Conservation (phyloP, 192 early-diverging fungal genomes). For the Entomortierella beljakovae region DNA sequence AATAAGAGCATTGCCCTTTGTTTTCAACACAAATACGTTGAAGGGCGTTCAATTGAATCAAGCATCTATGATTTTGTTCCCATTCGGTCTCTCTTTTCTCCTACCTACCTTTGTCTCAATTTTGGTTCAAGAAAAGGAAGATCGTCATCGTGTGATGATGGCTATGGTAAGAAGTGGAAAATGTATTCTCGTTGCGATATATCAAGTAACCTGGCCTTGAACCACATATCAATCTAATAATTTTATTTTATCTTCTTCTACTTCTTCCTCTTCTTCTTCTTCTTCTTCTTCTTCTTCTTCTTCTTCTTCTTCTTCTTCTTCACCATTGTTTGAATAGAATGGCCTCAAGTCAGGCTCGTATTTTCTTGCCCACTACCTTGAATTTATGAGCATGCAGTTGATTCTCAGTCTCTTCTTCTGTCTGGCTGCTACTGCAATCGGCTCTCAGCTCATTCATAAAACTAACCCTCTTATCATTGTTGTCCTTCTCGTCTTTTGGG, state of each 20-base stretch:
- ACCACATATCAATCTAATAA: too few relatives aligned
- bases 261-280: too few relatives aligned
- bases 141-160: slow-evolving; percentile 49
- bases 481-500: slow-evolving; percentile 29
- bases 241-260: neutral
- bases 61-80: slow-evolving; percentile 18
- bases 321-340: slow-evolving; percentile 21
- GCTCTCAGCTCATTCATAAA: slow-evolving; percentile 22
- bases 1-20: slow-evolving; percentile 26
- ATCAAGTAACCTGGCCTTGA: too few relatives aligned
- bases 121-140: slow-evolving; percentile 49
- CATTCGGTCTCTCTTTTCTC: slow-evolving; percentile 41
- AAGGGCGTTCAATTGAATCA: slow-evolving; percentile 13
- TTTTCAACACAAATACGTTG: neutral
- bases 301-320: too few relatives aligned
- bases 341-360: slow-evolving; percentile 31
- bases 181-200: too few relatives aligned
- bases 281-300: too few relatives aligned
- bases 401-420: slow-evolving; percentile 40
- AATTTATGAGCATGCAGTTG: slow-evolving; percentile 46
- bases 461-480: slow-evolving; percentile 27
- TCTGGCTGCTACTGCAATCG: slow-evolving; percentile 19
- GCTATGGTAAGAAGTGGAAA: slow-evolving; percentile 29
- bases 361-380: slow-evolving; percentile 38
- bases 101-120: slow-evolving; percentile 44